phyloP scores from a whole-genome alignment of 1,139 yeast species.

The Magnusiomyces suaveolens region DNA sequence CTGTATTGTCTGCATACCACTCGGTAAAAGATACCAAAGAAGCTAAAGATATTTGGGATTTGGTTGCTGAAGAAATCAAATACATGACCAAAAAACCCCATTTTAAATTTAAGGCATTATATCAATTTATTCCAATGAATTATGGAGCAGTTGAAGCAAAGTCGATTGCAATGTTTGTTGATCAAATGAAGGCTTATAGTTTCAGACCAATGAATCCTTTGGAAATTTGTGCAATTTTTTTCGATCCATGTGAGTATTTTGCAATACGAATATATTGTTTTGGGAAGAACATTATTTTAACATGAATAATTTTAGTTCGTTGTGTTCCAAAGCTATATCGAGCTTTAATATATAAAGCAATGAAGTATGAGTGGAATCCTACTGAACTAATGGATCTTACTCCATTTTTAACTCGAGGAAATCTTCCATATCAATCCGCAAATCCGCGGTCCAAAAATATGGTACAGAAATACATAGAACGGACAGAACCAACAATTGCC shows the following conservation, averaged over 20 bases:
- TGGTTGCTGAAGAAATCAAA: neutral
- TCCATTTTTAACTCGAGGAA: neutral
- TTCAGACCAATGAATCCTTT: neutral
- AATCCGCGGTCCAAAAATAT: neutral
- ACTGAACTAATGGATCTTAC: neutral
- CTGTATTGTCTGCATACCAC: neutral
- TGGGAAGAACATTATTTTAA: neutral
- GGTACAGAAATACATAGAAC: neutral
- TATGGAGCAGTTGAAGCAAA: neutral
- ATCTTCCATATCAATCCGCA: constrained; percentile 3
- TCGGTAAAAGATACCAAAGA: neutral
- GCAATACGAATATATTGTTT: neutral
- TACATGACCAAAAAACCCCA: neutral
- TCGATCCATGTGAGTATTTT: constrained; percentile 1
- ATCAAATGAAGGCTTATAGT: constrained; percentile 1
- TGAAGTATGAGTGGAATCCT: neutral
- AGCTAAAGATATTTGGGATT: constrained; percentile 6
- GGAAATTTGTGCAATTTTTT: constrained; percentile 1
- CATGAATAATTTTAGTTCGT: neutral
- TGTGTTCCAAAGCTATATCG: neutral
- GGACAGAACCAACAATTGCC: neutral
- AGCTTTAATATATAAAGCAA: neutral
- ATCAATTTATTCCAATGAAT: neutral
- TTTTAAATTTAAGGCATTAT: neutral
- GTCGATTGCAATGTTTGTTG: neutral